Evolutionary conservation across 305 asterid species (phyloP), one percentile per base, ranked within the genome.

Genomic region (Withania somnifera): DNA sequence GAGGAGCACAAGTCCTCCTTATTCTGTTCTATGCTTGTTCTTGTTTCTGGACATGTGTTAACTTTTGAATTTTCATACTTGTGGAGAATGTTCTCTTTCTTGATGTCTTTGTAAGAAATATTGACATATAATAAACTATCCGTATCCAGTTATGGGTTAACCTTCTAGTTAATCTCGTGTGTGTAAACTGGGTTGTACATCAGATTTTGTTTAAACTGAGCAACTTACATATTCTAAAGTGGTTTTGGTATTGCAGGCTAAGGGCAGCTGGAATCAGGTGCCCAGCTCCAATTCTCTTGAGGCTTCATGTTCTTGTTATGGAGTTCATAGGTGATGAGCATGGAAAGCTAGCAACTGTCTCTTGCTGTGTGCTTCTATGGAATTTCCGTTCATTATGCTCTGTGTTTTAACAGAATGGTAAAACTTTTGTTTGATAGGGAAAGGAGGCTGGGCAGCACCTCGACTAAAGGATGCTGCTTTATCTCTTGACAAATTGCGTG

Each of bases 261-360:
- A 91, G 88, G 86, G 95, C 98, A 85, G 97, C 97, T 52, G 98
- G 98, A 87, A 94, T 96, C 78, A 87, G 98, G 84, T 96, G 98
- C 78, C 99, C 99, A 40, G 84, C 92, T 76, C 97, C 98, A 6
- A 22, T 92, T 78, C 92, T 96, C 52, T 83, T 96, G 91, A 92
- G 98, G 88, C 95, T 90, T 85, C 99, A 96, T 89, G 98, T 96
- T 87, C 89, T 96, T 82, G 99, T 96, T 79, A 96, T 96, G 99
- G 99, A 96, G 89, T 96, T 96, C 87, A 93, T 93, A 90, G 99
- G 98, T 94, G 90, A 24, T 61, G 71, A 73, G 40, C 19, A 19
- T 4, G 36, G 53, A 9, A 52, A 7, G 24, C 1, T 26, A 30
- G 30, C 45, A 30, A 17, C n/a, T 50, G 50, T 50, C 3, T 6